Evolutionary conservation across 495 filamentous ascomycete genomes (phyloP), one percentile per base, ranked within the genome.

Genomic region (Trichoderma erinaceum): DNA sequence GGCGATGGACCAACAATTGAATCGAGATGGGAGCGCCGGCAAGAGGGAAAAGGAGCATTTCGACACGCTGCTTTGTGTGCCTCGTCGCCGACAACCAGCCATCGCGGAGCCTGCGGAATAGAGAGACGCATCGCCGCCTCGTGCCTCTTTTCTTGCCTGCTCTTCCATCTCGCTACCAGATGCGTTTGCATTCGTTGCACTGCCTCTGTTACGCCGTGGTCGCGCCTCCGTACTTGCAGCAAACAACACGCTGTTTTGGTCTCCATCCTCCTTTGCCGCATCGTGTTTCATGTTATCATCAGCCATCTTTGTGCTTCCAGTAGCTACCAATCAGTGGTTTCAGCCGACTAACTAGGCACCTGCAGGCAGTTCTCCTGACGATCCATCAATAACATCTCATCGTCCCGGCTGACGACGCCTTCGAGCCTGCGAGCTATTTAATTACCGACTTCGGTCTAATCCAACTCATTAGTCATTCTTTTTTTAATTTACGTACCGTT

Each of bases 401-500:
- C 56, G 56, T 29, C 56, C 56, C 56, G 56, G 56, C 56, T 16
- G 56, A 61, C 56, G 56, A 61, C 23, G n/a, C n/a, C n/a, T 48
- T 6, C 44, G n/a, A 48, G 44, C 29, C 8, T 61, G 56, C 56
- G 56, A 61, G 56, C 16, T 13, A 61, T 32, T 32, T 18, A 32
- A 23, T 25, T 12, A 29, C 29, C 56, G 56, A 32, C 25, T 23
- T 21, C 25, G 25, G 25, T 61, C 56, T 12, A 3, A 29, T 61
- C 56, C 56, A 61, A 61, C 56, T 61, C 56, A 10, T 29, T 32
- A 61, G 56, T 61, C 56, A 61, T 61, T 61, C 56, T 7, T 21
- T 61, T 61, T 61, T 61, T 15, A 32, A 29, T 61, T 32, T 29
- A 29, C 56, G 25, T 61, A 21, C 68, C 70, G 50, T 70, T 74